A percentile compares a stretch with the other conserved stretches of the same genome.
Conservation (phyloP, 495 filamentous ascomycete genomes). For the Physcia stellaris region DNA sequence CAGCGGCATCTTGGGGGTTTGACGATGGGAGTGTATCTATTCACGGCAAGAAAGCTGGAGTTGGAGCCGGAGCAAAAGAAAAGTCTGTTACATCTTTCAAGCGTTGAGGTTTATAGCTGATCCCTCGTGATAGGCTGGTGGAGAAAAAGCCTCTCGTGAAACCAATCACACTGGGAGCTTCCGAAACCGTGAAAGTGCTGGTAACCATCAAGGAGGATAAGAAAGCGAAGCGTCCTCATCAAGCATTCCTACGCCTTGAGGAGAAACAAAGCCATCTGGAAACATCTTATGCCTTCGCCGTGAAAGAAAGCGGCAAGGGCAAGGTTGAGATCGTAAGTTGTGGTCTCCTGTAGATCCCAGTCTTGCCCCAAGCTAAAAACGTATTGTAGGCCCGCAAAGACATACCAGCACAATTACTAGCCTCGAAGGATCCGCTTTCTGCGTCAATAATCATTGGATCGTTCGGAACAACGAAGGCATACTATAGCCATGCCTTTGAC, state of each 20-base stretch:
- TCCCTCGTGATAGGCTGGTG: conserved; percentile 39
- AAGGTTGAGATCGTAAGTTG: conserved; percentile 64
- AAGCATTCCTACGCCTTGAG: conserved; percentile 75
- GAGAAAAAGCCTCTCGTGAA: conserved; percentile 48
- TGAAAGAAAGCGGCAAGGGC: conserved; percentile 81
- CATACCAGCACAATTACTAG: conserved; percentile 70
- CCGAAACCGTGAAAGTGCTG: conserved; percentile 68
- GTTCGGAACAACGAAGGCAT: conserved; percentile 60
- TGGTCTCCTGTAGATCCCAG: not conserved
- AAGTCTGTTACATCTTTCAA: conserved; percentile 37
- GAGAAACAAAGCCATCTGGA: conserved; percentile 66
- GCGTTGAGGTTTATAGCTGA: not conserved
- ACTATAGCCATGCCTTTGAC: conserved; percentile 50
- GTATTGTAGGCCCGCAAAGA: conserved; percentile 69
- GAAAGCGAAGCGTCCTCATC: conserved; percentile 72
- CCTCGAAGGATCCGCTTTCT: conserved; percentile 47
- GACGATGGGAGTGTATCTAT: conserved; percentile 72
- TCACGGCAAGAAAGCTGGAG: conserved; percentile 53
- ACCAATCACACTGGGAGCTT: conserved; percentile 47
- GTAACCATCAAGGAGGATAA: conserved; percentile 69
- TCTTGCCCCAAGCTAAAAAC: not conserved
- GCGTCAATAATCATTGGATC: conserved; percentile 75
- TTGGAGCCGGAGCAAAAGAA: conserved; percentile 53
- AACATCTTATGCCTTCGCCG: conserved; percentile 70
- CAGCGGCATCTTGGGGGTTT: conserved; percentile 69